A percentile compares a stretch with the other conserved stretches of the same genome.
phyloP scores from a whole-genome alignment of 495 filamentous ascomycete species.

The Penicillium manginii region DNA sequence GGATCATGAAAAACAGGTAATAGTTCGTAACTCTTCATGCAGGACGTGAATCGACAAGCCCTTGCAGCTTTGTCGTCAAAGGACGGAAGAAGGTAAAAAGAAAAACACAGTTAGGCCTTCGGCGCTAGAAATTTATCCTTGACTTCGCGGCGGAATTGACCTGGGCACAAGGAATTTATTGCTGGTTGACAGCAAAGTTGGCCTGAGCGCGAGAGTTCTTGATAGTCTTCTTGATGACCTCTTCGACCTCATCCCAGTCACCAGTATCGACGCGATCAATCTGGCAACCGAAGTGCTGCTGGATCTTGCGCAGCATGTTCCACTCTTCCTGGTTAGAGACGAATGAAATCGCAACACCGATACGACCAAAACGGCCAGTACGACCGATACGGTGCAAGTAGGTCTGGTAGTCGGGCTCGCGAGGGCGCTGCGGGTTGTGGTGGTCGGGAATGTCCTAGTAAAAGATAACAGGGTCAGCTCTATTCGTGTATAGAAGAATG shows the following conservation, averaged over 20 bases:
- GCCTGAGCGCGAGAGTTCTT: conserved; percentile 75
- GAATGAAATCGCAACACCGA: conserved; percentile 94
- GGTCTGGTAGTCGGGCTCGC: conserved; percentile 78
- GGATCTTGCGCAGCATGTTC: conserved; percentile 74
- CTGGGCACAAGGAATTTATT: neutral
- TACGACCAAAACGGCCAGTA: conserved; percentile 94
- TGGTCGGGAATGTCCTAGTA: conserved; percentile 60
- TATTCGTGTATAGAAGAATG: neutral
- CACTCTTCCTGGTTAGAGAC: conserved; percentile 80
- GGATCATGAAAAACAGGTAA: conserved; percentile 22
- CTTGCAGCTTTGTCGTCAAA: neutral
- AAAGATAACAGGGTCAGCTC: conserved; percentile 12
- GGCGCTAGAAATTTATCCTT: neutral
- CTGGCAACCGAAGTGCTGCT: conserved; percentile 64
- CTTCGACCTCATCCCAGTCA: conserved; percentile 90
- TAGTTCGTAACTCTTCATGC: conserved; percentile 37
- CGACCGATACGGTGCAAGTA: conserved; percentile 98
- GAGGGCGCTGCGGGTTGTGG: conserved; percentile 26
- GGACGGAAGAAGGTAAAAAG: neutral
- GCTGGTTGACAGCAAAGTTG: conserved; percentile 39
- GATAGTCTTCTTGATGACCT: conserved; percentile 77
- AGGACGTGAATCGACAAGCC: conserved; percentile 18
- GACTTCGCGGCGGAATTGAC: no score
- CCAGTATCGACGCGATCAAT: conserved; percentile 62
- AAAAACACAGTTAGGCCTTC: neutral